Evolutionary conservation across 1,139 yeast genomes (phyloP), one percentile per base, ranked within the genome.

Genomic region (Geotrichum siamense): DNA sequence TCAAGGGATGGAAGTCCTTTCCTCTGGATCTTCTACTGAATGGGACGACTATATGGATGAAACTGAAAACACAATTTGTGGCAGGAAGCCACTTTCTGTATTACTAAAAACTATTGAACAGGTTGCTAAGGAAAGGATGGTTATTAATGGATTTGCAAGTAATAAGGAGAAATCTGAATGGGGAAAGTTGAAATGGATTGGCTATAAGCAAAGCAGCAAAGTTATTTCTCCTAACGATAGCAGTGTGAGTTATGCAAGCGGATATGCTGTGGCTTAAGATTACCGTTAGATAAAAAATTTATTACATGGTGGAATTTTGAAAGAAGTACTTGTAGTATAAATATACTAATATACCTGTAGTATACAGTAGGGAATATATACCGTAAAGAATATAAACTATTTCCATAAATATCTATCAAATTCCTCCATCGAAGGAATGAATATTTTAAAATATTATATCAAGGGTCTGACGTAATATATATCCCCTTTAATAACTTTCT

Each of bases 11-110:
- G 57, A 62, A 9, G 68, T 82, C 3, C 79, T 85, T 0, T 61
- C 78, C 0, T 56, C 62, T 0, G 85, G 83, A 0, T 64, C 71
- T 1, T 72, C 76, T 45, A 55, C 58, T 0, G 63, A 63, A n/a
- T 91, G 95, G 86, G 71, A 70, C 39, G 60, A 69, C 21, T 91
- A 91, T 57, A 75, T 91, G 8, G 64, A 64, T 2, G 53, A 55
- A 1, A 84, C 97, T 0, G 86, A 82, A 1, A 89, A 91, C 62
- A 93, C 98, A 0, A 83, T 91, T 20, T 93, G 99, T 61, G 99
- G 99, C 0, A 83, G 89, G 49, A 80, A 76, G 51, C 96, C 98
- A 0, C 69, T 91, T 33, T 74, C 77, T 1, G 70, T 86, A 10
- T 61, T 89, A 29, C 62, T 87, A 44, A 65, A 69, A 34, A 64